Conservation (phyloP, 2,329 filamentous ascomycete species). For the Thyridium curvatum region DNA sequence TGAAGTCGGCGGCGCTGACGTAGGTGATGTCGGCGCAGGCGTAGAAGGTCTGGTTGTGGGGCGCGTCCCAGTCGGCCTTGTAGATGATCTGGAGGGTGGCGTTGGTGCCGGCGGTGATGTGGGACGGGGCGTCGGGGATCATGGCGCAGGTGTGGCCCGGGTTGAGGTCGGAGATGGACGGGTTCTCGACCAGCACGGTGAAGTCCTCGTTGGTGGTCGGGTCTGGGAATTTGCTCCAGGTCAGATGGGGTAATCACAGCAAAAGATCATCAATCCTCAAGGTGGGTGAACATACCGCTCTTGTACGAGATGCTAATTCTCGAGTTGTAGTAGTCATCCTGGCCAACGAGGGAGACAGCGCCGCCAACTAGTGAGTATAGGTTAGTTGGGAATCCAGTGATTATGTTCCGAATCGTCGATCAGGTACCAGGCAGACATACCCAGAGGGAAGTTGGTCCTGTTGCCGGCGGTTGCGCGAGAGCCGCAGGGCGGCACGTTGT, state of each 20-base stretch:
- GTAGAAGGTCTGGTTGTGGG: slow-evolving; percentile 38
- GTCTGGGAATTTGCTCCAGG: slow-evolving; percentile 9
- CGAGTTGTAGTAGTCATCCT: slow-evolving; percentile 50
- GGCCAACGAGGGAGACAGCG: slow-evolving; percentile 46
- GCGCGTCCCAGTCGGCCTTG: slow-evolving; percentile 33
- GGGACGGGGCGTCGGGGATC: slow-evolving; percentile 24
- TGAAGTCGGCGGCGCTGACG: slow-evolving; percentile 27
- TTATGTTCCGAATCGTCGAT: not conserved
- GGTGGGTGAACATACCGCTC: slow-evolving; percentile 29
- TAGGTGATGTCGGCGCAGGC: slow-evolving; percentile 43
- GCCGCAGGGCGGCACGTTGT: slow-evolving; percentile 53
- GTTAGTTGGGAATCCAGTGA: not conserved
- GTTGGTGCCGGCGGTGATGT: slow-evolving; percentile 30
- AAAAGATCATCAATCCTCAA: too few species aligned
- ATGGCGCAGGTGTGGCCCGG: slow-evolving; percentile 39
- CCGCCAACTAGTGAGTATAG: slow-evolving; percentile 37
- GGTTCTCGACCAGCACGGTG: slow-evolving; percentile 18
- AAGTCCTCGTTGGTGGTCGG: slow-evolving; percentile 25
- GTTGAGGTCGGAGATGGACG: slow-evolving; percentile 24
- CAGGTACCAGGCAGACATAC: slow-evolving; percentile 22
- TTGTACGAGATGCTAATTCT: slow-evolving; percentile 47
- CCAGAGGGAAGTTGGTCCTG: slow-evolving; percentile 49
- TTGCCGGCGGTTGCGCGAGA: slow-evolving; percentile 38
- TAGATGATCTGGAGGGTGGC: slow-evolving; percentile 45
- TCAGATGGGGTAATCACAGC: too few species aligned